Base-by-base conservation (phyloP, 1,284 basidiomycete species). In the Coriolopsis trogii region DNA sequence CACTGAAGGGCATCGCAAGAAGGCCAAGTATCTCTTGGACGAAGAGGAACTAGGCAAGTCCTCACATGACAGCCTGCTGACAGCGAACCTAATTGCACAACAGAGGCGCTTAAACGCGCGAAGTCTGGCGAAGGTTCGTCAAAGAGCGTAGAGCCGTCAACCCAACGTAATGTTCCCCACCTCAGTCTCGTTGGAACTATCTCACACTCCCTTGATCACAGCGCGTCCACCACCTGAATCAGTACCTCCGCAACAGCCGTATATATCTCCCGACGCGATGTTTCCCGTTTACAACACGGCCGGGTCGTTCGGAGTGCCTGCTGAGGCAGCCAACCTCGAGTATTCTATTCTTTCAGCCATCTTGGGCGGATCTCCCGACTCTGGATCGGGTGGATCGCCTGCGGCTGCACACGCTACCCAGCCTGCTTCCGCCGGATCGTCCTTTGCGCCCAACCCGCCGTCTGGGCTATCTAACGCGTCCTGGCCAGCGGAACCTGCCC, bases 1-100 rank as follows among this genome's bases (percentile, higher is more conserved):
- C 67, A 88, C 89, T 31, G 96, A 99, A 67, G 96, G 96, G 0
- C 89, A 93, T 59, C 83, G 96, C 60, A 99, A 99, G 76, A 98
- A 98, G 73, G 96, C 96, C 21, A 99, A 99, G 69, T 99, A 98
- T 70, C 81, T 97, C 15, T 76, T 95, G 57, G 93, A 96, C 68
- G 93, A 95, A 41, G 90, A 92, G 39, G 94, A 97, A 69, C 84
- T 94, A 51, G 87, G 93, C 93, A 66, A 62, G 85, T 74, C 36
- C 41, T 40, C 56, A 47, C 63, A 59, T 62, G 51, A 59, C 61
- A 49, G 53, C 47, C 38, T 56, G 33, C 30, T 47, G 31, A 41
- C 24, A 51, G 47, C 45, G 42, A 43, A 60, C 73, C 72, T 77
- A 24, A 24, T 52, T 28, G 42, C 47, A 60, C 16, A 23, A 16